These are phyloP conservation scores for Geranium incanum DNA, from an alignment of 441 rosid genomes.

Conservation along the genomic window DNA sequence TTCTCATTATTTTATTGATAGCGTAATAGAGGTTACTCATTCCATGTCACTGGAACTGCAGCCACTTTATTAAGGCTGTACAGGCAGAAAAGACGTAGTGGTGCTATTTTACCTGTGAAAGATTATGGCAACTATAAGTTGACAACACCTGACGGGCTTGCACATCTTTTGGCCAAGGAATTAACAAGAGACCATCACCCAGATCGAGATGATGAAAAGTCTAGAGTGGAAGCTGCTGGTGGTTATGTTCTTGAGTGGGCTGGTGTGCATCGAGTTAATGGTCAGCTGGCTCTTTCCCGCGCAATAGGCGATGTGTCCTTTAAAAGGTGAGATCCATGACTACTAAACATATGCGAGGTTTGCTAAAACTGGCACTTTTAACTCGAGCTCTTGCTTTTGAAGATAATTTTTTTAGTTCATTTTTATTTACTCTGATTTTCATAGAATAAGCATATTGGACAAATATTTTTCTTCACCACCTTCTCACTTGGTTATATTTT, in stretches of 20 bases:
- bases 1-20: conserved; percentile 2
- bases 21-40: conserved; percentile 14
- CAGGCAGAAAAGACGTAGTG: conserved; percentile 53
- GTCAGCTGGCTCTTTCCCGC: conserved; percentile 86
- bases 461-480: neutral
- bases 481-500: conserved; percentile 5
- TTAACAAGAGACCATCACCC: conserved; percentile 87
- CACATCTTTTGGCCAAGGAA: conserved; percentile 55
- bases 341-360: conserved; percentile 4
- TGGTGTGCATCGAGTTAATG: conserved; percentile 79
- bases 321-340: conserved; percentile 43
- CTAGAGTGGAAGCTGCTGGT: conserved; percentile 82
- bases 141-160: conserved; percentile 38
- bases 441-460: conserved; percentile 10
- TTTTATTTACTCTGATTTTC: neutral
- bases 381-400: conserved; percentile 11
- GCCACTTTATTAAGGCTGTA: conserved; percentile 66
- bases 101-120: conserved; percentile 39
- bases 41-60: conserved; percentile 34
- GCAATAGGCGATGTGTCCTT: conserved; percentile 73
- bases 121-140: conserved; percentile 36
- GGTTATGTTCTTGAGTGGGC: conserved; percentile 77
- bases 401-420: neutral
- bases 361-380: neutral
- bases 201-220: conserved; percentile 81